Percentiles rank a stretch among this genome's conserved stretches.
phyloP scores from a whole-genome alignment of 202 grass and related monocot species.

The Musa balbisiana region DNA sequence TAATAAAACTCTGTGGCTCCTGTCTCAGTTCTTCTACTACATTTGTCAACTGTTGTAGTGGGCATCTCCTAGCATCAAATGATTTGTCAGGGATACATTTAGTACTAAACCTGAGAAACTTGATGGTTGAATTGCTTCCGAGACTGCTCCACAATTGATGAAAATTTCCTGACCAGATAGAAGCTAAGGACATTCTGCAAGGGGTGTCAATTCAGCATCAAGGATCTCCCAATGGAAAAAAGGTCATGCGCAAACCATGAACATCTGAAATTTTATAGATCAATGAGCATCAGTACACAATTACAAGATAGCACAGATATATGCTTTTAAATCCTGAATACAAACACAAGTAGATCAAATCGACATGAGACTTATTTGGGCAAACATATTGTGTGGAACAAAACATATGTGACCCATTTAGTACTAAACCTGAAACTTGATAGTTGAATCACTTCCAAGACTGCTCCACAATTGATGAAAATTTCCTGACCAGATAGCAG shows the following conservation, averaged over 20 bases:
- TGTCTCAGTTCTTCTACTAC: not conserved
- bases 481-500: conserved; percentile 56
- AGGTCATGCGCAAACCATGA: conserved; percentile 5
- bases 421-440: conserved; percentile 35
- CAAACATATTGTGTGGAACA: too few relatives aligned
- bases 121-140: conserved; percentile 34
- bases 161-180: conserved; percentile 61
- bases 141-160: conserved; percentile 49
- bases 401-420: conserved; percentile 4
- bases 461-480: conserved; percentile 55
- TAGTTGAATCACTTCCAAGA: conserved; percentile 34
- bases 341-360: not conserved
- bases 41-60: conserved; percentile 38
- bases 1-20: not conserved
- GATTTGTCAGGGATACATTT: conserved; percentile 25
- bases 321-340: not conserved
- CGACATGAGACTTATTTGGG: too few relatives aligned
- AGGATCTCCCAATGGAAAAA: not conserved
- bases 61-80: conserved; percentile 34
- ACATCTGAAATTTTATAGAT: not conserved
- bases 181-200: conserved; percentile 62
- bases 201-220: not conserved
- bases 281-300: conserved; percentile 11
- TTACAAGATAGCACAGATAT: not conserved
- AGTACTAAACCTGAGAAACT: conserved; percentile 41